phyloP scores from a whole-genome alignment of 345 rosid genomes.

The Salix caprea region DNA sequence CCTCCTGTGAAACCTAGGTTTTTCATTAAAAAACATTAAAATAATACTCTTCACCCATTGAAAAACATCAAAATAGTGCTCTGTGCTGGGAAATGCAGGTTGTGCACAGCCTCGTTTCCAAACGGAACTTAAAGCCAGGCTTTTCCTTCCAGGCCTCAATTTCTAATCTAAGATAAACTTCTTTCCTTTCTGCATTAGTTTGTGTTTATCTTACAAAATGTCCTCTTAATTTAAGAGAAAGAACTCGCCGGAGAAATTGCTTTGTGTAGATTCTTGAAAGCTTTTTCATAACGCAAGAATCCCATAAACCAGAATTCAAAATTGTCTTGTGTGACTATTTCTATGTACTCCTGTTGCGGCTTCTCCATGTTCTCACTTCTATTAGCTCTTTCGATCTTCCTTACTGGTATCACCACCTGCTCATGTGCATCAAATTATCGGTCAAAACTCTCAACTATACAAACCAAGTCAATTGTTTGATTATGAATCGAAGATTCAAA shows the following conservation, averaged over 20 bases:
- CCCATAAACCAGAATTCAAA: constrained; percentile 8
- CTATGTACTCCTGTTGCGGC: background rate
- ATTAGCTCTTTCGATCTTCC: background rate
- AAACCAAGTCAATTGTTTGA: too few relatives aligned
- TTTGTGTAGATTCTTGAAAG: background rate
- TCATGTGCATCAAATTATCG: background rate
- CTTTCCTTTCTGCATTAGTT: too few relatives aligned
- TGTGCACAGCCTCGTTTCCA: too few relatives aligned
- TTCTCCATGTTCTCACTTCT: constrained; percentile 2
- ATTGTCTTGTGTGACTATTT: background rate
- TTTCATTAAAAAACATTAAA: too few relatives aligned
- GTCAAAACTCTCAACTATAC: background rate
- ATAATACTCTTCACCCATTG: too few relatives aligned
- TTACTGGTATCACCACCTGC: constrained; percentile 6
- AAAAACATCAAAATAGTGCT: too few relatives aligned
- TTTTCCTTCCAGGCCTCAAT: too few relatives aligned
- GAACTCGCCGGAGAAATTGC: background rate
- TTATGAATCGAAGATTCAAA: background rate
- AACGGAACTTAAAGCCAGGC: too few relatives aligned
- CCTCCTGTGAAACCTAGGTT: too few relatives aligned
- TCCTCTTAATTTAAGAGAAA: background rate
- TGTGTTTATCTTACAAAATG: too few relatives aligned
- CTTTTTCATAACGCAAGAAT: background rate
- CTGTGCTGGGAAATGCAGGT: too few relatives aligned
- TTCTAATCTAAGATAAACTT: too few relatives aligned